Conservation (phyloP, 805 yeast genomes). For the Metschnikowia peoriensis region DNA sequence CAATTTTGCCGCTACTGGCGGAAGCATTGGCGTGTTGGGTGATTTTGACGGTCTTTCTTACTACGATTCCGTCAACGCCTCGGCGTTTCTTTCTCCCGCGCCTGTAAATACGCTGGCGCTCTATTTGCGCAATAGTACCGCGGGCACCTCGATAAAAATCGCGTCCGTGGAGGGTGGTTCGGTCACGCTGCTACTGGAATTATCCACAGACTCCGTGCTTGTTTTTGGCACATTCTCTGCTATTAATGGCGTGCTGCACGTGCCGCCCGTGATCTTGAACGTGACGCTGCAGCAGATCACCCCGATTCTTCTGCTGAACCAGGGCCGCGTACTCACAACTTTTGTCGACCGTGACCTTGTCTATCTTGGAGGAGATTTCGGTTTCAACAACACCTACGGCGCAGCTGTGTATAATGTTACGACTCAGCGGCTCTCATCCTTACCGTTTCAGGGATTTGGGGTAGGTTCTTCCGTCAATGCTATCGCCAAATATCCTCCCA, state of each 20-base stretch:
- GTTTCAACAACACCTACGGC: slow-evolving; percentile 51
- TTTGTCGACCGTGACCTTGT: slow-evolving; percentile 46
- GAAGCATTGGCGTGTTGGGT: slow-evolving; percentile 17
- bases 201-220: slow-evolving; percentile 29
- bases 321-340: slow-evolving; percentile 34
- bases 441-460: slow-evolving; percentile 80
- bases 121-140: slow-evolving; percentile 15
- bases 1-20: slow-evolving; percentile 17
- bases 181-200: slow-evolving; percentile 26
- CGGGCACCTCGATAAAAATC: slow-evolving; percentile 13
- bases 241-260: slow-evolving; percentile 26
- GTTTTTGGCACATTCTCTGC: slow-evolving; percentile 37
- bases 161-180: slow-evolving; percentile 33
- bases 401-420: slow-evolving; percentile 62
- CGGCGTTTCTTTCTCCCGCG: slow-evolving; percentile 14
- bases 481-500: slow-evolving; percentile 48
- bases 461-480: slow-evolving; percentile 56
- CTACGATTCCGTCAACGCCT: slow-evolving; percentile 16
- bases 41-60: slow-evolving; percentile 18
- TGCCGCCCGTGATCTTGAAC: slow-evolving; percentile 38
- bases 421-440: slow-evolving; percentile 36
- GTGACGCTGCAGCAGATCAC: slow-evolving; percentile 25
- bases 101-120: slow-evolving; percentile 11
- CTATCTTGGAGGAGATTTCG: slow-evolving; percentile 80
- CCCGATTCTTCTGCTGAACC: slow-evolving; percentile 19